Conservation (phyloP, 139 green algal genomes). For the Ettlia oleoabundans region DNA sequence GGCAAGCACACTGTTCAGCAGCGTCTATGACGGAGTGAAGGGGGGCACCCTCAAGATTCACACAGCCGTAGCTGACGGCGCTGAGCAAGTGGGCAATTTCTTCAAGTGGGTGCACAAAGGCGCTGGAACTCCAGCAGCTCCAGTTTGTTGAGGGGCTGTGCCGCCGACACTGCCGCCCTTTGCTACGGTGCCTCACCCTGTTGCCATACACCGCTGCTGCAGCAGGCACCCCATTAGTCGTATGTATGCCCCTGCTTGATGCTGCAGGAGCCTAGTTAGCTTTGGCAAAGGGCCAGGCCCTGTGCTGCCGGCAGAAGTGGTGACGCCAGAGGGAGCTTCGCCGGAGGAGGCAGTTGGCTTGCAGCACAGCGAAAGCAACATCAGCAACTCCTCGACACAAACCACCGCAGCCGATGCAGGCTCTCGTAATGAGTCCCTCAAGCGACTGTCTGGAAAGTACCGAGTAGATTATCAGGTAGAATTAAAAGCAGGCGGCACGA, state of each 20-base stretch:
- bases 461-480: conserved; percentile 32
- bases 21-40: not conserved
- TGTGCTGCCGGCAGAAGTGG: not conserved
- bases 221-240: too few species aligned
- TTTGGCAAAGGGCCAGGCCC: not conserved
- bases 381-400: not conserved
- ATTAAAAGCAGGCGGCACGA: too few species aligned
- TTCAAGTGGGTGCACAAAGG: not conserved
- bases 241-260: too few species aligned
- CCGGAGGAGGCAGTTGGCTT: not conserved
- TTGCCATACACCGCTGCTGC: too few species aligned
- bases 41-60: not conserved
- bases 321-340: not conserved
- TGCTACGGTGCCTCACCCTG: too few species aligned
- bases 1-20: not conserved
- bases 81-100: conserved; percentile 16
- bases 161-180: too few species aligned
- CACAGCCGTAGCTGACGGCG: conserved; percentile 13
- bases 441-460: not conserved
- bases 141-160: too few species aligned
- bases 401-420: not conserved
- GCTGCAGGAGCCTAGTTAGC: too few species aligned
- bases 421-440: not conserved
- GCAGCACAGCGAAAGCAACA: not conserved
- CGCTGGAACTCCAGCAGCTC: too few species aligned